Evolutionary conservation across 495 filamentous ascomycete genomes (phyloP).

Genomic region (Penicillium paradoxum): DNA sequence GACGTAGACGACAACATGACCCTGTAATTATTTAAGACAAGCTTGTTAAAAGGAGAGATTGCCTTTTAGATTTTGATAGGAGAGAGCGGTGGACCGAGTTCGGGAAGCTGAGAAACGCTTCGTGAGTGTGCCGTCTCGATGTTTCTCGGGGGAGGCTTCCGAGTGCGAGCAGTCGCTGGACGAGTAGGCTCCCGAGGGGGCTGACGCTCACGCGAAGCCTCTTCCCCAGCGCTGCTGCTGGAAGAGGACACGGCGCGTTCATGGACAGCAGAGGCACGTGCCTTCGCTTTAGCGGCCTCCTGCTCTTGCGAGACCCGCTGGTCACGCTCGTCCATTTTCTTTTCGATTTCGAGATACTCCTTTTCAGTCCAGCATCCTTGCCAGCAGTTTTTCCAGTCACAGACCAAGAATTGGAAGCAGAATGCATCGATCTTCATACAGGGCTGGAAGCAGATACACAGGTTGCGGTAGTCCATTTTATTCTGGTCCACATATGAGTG

Average conservation of each 20-base stretch:
- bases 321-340: constrained; percentile 47
- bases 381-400: constrained; percentile 92
- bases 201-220: constrained; percentile 12
- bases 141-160: constrained; percentile 36
- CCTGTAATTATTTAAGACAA: background rate
- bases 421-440: constrained; percentile 88
- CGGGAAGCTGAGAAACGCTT: constrained; percentile 47
- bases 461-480: constrained; percentile 90
- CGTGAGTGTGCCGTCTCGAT: constrained; percentile 36
- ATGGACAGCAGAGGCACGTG: constrained; percentile 28
- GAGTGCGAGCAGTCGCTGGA: constrained; percentile 29
- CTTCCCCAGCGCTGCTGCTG: constrained; percentile 46
- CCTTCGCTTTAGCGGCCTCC: constrained; percentile 8
- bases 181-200: constrained; percentile 7
- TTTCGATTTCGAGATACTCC: constrained; percentile 69
- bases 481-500: constrained; percentile 81
- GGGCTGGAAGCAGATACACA: constrained; percentile 92
- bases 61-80: constrained; percentile 53
- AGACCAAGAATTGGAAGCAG: constrained; percentile 86
- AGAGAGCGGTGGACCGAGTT: constrained; percentile 70
- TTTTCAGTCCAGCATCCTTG: constrained; percentile 92
- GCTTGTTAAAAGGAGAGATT: background rate
- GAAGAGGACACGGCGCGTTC: constrained; percentile 63
- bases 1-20: background rate
- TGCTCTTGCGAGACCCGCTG: constrained; percentile 22